Conservation (phyloP, 352 stramenopile genomes). For the Pythium dissimile region DNA sequence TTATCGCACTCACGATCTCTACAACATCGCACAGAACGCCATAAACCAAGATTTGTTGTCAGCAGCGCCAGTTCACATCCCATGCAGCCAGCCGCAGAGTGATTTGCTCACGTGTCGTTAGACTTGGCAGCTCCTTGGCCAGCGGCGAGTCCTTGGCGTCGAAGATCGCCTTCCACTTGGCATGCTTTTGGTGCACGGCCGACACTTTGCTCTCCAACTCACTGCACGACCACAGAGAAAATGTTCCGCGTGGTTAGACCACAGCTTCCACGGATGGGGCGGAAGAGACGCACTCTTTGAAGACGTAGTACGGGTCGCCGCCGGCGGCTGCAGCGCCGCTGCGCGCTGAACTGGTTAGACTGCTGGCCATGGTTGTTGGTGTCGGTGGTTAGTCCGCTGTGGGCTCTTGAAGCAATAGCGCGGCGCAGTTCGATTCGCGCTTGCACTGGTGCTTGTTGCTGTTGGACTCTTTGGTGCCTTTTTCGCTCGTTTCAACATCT, state of each 20-base stretch:
- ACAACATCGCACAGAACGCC: neutral
- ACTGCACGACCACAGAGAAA: too few relatives aligned
- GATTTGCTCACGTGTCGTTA: constrained; percentile 54
- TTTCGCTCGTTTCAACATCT: constrained; percentile 20
- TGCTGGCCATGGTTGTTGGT: neutral
- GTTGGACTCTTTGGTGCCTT: neutral
- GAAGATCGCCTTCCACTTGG: constrained; percentile 58
- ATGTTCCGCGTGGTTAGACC: too few relatives aligned
- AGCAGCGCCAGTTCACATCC: too few relatives aligned
- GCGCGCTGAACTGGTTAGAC: neutral
- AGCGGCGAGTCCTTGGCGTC: constrained; percentile 39
- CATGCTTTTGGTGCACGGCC: constrained; percentile 61
- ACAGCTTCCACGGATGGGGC: neutral
- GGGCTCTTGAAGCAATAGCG: neutral
- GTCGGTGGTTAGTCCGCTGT: neutral
- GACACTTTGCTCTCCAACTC: constrained; percentile 77
- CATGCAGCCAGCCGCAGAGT: too few relatives aligned
- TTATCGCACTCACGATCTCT: constrained; percentile 60
- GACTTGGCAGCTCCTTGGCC: constrained; percentile 46
- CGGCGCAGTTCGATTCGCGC: too few relatives aligned
- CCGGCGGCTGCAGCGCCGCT: constrained; percentile 29
- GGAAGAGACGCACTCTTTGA: constrained; percentile 67
- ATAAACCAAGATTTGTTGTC: too few relatives aligned
- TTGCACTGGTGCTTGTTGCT: too few relatives aligned
- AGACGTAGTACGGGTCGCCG: constrained; percentile 80